Evolutionary conservation across 2,329 filamentous ascomycete species (phyloP), one percentile per base, ranked within the genome.

Genomic region (Penicillium sp.): DNA sequence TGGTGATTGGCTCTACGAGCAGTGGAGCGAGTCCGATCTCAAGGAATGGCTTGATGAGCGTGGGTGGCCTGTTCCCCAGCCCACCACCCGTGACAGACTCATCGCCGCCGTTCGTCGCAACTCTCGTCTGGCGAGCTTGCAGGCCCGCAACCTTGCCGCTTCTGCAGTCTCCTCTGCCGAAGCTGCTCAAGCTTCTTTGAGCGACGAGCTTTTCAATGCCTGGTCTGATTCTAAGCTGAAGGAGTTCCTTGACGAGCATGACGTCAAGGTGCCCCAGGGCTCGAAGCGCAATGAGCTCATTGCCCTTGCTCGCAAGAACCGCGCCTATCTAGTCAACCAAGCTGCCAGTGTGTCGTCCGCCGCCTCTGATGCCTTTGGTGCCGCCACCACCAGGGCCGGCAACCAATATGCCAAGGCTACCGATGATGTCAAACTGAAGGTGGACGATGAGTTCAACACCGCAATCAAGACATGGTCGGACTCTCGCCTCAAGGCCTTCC

Each of bases 201-300:
- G 86, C 55, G 89, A 97, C 62, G 84, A 86, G 62, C 77, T 96
- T 46, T 87, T 97, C 64, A 85, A 95, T 61, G 84, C 88, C 3
- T 98, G 93, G 93, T 85, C 87, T 64, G 91, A 96, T 65, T 85
- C 81, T 63, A 78, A 95, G 70, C 80, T 98, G 68, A 97, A 97
- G 79, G 86, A 89, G 55, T 97, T 93, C 76, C 84, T 84, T 47
- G 92, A 97, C 75, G 89, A 91, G 79, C 93, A 97, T 62, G 83
- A 83, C 50, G 87, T 98, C 66, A 80, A 80, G 76, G 89, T 96
- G 44, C 93, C 93, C 8, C 92, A 97, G 67, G 93, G 92, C 42
- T 95, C 88, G 65, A 91, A 87, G 77, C 77, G 82, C 60, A 95
- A 96, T 64, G 92, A 98, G 71, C 81, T 97, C 24, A 78, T 95